Base-by-base conservation (phyloP, 2,329 filamentous ascomycete species). In the Fusarium luffae region DNA sequence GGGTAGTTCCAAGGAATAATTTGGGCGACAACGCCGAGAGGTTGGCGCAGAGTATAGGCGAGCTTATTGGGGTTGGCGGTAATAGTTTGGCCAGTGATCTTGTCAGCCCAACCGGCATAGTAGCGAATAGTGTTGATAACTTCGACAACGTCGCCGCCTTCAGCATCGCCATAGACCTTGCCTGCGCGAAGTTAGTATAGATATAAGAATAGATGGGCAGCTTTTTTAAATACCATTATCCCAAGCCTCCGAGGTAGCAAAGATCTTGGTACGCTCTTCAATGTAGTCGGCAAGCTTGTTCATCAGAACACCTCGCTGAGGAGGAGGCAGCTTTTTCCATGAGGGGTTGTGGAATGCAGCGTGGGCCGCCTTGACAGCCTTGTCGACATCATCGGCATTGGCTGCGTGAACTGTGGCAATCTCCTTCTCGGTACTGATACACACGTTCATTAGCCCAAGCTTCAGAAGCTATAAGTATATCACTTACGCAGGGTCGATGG, bases 1-100 rank as follows among this genome's bases (percentile, higher is more conserved):
- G 92, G 92, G 83, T 93, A 94, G 84, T 94, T 94, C 92, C 92
- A 94, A 58, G 92, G 92, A 74, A 95, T 94, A 76, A 94, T 94
- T 79, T 95, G 92, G 74, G 90, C 92, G 77, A 92, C 93, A 49
- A 93, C 90, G 76, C 91, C 91, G 65, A 91, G 83, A 9, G 74
- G 74, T 54, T 76, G 73, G 16, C 74, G 72, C n/a, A 89, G 76
- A 61, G 92, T 93, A 83, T 94, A 95, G 82, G 92, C 90, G 82
- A 95, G 93, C 79, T 89, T 92, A 68, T 92, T 89, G 56, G 87
- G 86, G 76, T 87, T 84, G 68, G 92, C 91, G 72, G 94, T 91
- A 70, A 94, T 89, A 57, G 93, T 92, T 84, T 93, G 92, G 79
- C 93, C 93, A 78, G 89, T 86, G 70, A 94, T 89, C 88, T 96